Evolutionary conservation across 2,329 filamentous ascomycete species (phyloP), one percentile per base, ranked within the genome.

Genomic region (Paracorniculantispora psalliotae): DNA sequence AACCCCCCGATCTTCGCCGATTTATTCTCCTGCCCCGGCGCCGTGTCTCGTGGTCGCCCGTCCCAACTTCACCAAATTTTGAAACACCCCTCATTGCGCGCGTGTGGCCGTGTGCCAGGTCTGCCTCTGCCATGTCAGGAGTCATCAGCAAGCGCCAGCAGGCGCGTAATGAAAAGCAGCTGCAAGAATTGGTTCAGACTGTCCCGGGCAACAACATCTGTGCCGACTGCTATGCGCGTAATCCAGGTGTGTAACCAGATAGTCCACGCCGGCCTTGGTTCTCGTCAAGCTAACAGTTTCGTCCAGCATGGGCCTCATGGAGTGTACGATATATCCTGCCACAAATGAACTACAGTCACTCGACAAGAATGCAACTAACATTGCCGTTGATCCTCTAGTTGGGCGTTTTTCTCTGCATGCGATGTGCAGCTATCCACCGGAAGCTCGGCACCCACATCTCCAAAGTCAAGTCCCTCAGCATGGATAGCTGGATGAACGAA

Each of bases 401-500:
- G 75, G 94, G 94, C 61, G 86, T 97, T 64, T 99, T 99, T 72
- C 81, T 99, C 53, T 99, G 94, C 77, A 96, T 99, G 90, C 91
- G 94, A 72, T 99, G 94, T 80, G 94, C 92, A 57, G 85, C 92
- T 57, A 84, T 97, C 69, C 94, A 99, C 78, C 90, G 94, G 70
- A 97, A 97, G 76, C 81, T 99, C 69, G 94, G 94, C 62, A 97
- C 94, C 43, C 94, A 99, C 74, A 91, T 99, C 63, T 97, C 92
- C 65, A 99, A 99, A 74, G 92, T 99, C 79, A 99, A 99, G 76
- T 97, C 92, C 39, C 76, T 99, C 77, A 97, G 90, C 73, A 97
- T 99, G 92, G 94, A 99, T 75, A 94, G 89, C 66, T 99, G 94
- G 94, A 87, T 90, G 51, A 88, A 88, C 69, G 94, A 97, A 62